Evolutionary conservation across 345 rosid species (phyloP), one percentile per base, ranked within the genome.

Genomic region (Citrus unshiu): DNA sequence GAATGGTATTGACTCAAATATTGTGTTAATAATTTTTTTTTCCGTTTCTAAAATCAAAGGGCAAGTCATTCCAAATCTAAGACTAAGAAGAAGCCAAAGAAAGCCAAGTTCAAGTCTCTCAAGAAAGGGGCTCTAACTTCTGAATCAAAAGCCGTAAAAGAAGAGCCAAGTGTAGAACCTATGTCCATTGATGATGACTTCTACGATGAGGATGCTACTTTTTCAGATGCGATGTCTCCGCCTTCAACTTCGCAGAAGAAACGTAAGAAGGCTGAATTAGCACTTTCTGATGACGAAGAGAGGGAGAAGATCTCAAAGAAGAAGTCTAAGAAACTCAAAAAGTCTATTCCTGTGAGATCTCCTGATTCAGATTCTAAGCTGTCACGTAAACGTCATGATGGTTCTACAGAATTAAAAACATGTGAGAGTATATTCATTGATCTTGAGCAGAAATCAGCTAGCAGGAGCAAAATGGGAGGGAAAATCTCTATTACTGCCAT

Each of bases 61-160:
- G 83, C 85, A 9, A 89, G 83, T 73, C 82, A 84, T 63, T 65
- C 82, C 21, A 94, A 87, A 83, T 83, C 94, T 5, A 97, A 90
- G 89, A 83, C 95, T 80, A 97, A 92, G 90, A 97, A 94, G 88
- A 97, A 90, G 87, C 79, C 87, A 21, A 97, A 93, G 89, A 97
- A 97, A 87, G 88, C 97, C 51, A 97, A 93, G 86, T 94, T 87
- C 84, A 97, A 92, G 81, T 97, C 98, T 78, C 86, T 94, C 78
- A 94, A 93, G 89, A 97, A 92, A 81, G 96, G 93, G 79, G 86
- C 98, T 64, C 81, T 94, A 67, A 77, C 89, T 88, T 89, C 93
- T 79, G 96, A 88, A 78, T 58, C 83, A 71, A 91, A 88, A 84
- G 85, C 81, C 61, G 85, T 84, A 70, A 91, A 92, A 87, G 81